A percentile compares a stretch with the other conserved stretches of the same genome.
These are phyloP conservation scores for Coniochaeta pulveracea DNA, from an alignment of 2,329 filamentous ascomycete species.

Conservation along the genomic window DNA sequence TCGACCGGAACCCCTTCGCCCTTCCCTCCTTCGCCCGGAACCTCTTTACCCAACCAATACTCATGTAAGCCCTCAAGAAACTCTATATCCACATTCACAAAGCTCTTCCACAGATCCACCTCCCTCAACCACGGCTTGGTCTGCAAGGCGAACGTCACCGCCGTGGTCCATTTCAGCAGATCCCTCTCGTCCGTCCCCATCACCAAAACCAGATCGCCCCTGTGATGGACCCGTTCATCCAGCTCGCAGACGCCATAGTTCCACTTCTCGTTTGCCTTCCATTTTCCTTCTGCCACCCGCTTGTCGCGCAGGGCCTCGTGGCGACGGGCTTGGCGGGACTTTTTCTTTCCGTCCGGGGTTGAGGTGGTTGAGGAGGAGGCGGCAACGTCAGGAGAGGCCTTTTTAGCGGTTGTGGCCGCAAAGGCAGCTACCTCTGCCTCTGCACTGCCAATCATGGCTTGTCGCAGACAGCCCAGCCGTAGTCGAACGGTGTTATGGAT, in stretches of 20 bases:
- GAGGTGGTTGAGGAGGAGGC: constrained; percentile 20
- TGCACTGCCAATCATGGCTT: constrained; percentile 17
- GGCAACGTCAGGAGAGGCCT: too few relatives aligned
- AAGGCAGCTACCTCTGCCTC: not conserved
- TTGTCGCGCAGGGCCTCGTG: constrained; percentile 1
- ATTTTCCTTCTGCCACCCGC: constrained; percentile 3
- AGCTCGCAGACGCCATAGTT: constrained; percentile 13
- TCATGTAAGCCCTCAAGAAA: constrained; percentile 30
- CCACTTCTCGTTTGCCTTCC: constrained; percentile 6
- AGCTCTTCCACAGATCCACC: constrained; percentile 39
- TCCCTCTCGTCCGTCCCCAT: constrained; percentile 31
- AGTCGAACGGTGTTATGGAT: constrained; percentile 19
- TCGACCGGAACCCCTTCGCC: too few relatives aligned
- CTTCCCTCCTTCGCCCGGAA: too few relatives aligned
- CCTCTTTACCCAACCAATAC: constrained; percentile 22
- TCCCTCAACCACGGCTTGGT: constrained; percentile 36
- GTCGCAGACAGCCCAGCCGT: constrained; percentile 7
- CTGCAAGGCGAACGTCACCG: constrained; percentile 31
- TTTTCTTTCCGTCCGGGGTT: too few relatives aligned
- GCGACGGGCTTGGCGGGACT: constrained; percentile 11
- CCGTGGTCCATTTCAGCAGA: constrained; percentile 23
- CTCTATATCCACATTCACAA: constrained; percentile 31
- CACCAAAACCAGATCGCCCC: constrained; percentile 30
- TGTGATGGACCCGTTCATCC: constrained; percentile 23
- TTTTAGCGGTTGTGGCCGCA: not conserved